These are phyloP conservation scores for Xerocomus amazonicus DNA, from an alignment of 1,284 basidiomycete species.

Conservation along the genomic window DNA sequence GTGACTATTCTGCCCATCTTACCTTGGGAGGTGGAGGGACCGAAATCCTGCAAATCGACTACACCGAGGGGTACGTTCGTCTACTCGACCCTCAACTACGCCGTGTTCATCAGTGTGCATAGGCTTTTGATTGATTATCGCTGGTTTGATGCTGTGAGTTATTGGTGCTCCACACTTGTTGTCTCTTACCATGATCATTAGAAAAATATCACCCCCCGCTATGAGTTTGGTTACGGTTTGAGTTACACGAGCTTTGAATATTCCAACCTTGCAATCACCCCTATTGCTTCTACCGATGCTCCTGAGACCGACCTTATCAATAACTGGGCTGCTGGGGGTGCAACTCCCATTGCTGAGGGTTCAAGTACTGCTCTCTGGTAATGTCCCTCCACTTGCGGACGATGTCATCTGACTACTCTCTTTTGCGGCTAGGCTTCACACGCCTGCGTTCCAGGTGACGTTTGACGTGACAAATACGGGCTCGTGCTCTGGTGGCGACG, in stretches of 20 bases:
- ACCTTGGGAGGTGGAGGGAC: constrained; percentile 20
- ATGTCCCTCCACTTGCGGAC: constrained; percentile 3
- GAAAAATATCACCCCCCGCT: constrained; percentile 51
- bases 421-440: constrained; percentile 50
- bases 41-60: constrained; percentile 34
- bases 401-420: background rate
- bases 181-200: constrained; percentile 6
- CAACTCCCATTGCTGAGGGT: constrained; percentile 30
- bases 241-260: constrained; percentile 82
- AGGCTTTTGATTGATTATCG: constrained; percentile 57
- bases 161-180: background rate
- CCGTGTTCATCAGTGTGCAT: constrained; percentile 13
- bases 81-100: background rate
- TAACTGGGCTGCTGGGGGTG: constrained; percentile 57
- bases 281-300: constrained; percentile 34
- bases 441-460: constrained; percentile 53
- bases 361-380: constrained; percentile 32
- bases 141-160: constrained; percentile 43
- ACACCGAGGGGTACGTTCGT: constrained; percentile 38
- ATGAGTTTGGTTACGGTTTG: constrained; percentile 61
- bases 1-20: constrained; percentile 36
- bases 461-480: constrained; percentile 64
- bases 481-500: constrained; percentile 49
- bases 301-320: constrained; percentile 39
- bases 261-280: constrained; percentile 46